Conservation (phyloP, 345 rosid species). For the Citrus reticulata region DNA sequence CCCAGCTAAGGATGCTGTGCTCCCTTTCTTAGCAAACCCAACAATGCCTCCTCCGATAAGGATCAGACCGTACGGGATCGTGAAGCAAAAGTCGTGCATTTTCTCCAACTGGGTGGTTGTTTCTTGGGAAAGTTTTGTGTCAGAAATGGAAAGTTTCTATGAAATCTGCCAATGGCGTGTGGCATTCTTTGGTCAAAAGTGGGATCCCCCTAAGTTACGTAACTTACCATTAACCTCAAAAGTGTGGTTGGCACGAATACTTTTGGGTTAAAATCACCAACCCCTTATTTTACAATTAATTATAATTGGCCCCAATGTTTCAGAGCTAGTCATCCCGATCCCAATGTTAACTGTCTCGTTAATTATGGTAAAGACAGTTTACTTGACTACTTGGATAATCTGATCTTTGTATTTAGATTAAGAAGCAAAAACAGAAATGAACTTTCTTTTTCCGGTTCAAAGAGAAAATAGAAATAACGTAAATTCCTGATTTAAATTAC, state of each 20-base stretch:
- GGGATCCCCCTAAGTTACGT: too few species aligned
- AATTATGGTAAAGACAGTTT: too few species aligned
- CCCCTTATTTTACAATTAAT: neutral
- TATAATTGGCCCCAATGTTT: neutral
- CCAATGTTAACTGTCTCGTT: neutral
- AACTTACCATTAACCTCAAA: conserved; percentile 12
- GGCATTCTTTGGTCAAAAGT: conserved; percentile 32
- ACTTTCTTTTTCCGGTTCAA: fast-evolving
- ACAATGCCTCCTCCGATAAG: conserved; percentile 78
- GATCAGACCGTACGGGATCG: conserved; percentile 89
- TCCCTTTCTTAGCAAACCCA: conserved; percentile 75
- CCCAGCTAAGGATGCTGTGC: conserved; percentile 76
- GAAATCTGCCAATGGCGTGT: conserved; percentile 24
- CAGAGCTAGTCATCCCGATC: neutral
- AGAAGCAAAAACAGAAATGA: too few species aligned
- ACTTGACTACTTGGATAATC: too few species aligned
- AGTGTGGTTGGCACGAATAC: neutral
- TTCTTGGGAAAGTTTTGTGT: conserved; percentile 13
- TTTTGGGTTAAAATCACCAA: neutral
- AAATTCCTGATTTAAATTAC: too few species aligned
- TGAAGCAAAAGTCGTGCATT: conserved; percentile 98
- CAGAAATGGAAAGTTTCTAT: neutral
- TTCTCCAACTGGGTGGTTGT: conserved; percentile 12
- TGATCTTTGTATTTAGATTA: too few species aligned
- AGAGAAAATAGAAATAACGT: too few species aligned